phyloP scores from a whole-genome alignment of 495 filamentous ascomycete species.

The Xylona heveae region DNA sequence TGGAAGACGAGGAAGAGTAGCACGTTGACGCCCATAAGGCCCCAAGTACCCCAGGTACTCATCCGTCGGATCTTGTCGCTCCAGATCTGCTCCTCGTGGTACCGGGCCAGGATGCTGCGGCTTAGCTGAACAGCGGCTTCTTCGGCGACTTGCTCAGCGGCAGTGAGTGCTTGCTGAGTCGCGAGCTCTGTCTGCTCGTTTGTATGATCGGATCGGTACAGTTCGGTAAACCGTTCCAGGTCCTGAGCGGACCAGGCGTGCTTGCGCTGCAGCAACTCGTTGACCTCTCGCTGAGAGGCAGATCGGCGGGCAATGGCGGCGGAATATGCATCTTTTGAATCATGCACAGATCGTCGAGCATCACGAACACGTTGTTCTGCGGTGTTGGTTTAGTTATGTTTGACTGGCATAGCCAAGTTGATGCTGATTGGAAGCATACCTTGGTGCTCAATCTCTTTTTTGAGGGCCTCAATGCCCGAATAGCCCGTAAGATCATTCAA shows the following conservation, averaged over 20 bases:
- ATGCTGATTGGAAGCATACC: slow-evolving; percentile 18
- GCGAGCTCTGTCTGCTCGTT: slow-evolving; percentile 75
- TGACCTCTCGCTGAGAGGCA: slow-evolving; percentile 85
- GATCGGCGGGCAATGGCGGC: slow-evolving; percentile 57
- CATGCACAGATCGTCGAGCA: slow-evolving; percentile 41
- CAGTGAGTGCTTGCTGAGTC: slow-evolving; percentile 46
- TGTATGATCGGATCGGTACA: slow-evolving; percentile 82
- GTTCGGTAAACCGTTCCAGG: slow-evolving; percentile 80
- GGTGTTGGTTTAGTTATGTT: slow-evolving; percentile 1
- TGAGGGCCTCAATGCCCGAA: slow-evolving; percentile 72
- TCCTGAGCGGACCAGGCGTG: slow-evolving; percentile 74
- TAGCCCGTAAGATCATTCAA: slow-evolving; percentile 92
- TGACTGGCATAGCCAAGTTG: not conserved
- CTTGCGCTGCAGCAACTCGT: slow-evolving; percentile 79
- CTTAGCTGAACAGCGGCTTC: slow-evolving; percentile 51
- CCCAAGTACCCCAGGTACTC: slow-evolving; percentile 96
- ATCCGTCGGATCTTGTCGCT: slow-evolving; percentile 90
- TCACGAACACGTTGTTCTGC: slow-evolving; percentile 38
- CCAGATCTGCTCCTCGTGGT: slow-evolving; percentile 99
- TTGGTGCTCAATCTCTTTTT: slow-evolving; percentile 47
- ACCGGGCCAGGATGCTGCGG: slow-evolving; percentile 62
- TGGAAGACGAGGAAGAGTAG: slow-evolving; percentile 75
- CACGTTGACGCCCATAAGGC: slow-evolving; percentile 90
- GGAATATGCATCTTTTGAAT: slow-evolving; percentile 55
- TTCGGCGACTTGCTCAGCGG: slow-evolving; percentile 56